phyloP scores from a whole-genome alignment of 2,329 filamentous ascomycete genomes.

The Biscogniauxia mediterranea region DNA sequence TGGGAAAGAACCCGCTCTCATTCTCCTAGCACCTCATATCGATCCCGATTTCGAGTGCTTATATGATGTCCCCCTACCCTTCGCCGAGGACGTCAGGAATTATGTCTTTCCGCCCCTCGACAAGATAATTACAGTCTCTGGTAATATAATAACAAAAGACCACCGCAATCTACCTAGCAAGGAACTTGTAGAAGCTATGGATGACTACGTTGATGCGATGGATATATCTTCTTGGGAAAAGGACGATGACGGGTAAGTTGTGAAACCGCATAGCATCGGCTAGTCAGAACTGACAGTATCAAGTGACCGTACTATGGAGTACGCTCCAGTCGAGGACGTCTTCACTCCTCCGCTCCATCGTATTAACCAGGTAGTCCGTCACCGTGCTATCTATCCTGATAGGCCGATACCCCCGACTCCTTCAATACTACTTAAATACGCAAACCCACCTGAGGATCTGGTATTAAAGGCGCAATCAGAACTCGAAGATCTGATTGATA shows the following conservation, averaged over 20 bases:
- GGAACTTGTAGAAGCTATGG: slow-evolving; percentile 77
- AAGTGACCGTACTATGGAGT: slow-evolving; percentile 53
- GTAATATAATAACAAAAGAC: slow-evolving; percentile 76
- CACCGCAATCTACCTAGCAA: slow-evolving; percentile 77
- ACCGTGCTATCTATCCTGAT: slow-evolving; percentile 73
- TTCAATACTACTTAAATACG: slow-evolving; percentile 68
- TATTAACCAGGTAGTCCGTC: slow-evolving; percentile 80
- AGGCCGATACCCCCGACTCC: slow-evolving; percentile 61
- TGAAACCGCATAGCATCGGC: slow-evolving; percentile 1
- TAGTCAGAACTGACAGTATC: slow-evolving; percentile 33
- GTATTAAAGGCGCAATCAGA: slow-evolving; percentile 53
- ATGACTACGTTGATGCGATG: slow-evolving; percentile 89
- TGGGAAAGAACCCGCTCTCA: slow-evolving; percentile 70
- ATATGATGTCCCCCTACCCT: slow-evolving; percentile 86
- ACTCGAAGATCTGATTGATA: slow-evolving; percentile 64
- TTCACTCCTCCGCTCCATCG: slow-evolving; percentile 87
- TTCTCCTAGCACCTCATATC: slow-evolving; percentile 78
- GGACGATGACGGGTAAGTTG: slow-evolving; percentile 70
- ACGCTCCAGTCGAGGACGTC: slow-evolving; percentile 74
- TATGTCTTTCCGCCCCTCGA: slow-evolving; percentile 92
- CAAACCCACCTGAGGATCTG: slow-evolving; percentile 67
- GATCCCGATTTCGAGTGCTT: slow-evolving; percentile 80
- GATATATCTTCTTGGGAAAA: slow-evolving; percentile 70
- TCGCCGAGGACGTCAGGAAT: slow-evolving; percentile 85
- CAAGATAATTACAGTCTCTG: slow-evolving; percentile 81